Base-by-base conservation (phyloP, 2,329 filamentous ascomycete species). In the Hymenoscyphus infarciens region DNA sequence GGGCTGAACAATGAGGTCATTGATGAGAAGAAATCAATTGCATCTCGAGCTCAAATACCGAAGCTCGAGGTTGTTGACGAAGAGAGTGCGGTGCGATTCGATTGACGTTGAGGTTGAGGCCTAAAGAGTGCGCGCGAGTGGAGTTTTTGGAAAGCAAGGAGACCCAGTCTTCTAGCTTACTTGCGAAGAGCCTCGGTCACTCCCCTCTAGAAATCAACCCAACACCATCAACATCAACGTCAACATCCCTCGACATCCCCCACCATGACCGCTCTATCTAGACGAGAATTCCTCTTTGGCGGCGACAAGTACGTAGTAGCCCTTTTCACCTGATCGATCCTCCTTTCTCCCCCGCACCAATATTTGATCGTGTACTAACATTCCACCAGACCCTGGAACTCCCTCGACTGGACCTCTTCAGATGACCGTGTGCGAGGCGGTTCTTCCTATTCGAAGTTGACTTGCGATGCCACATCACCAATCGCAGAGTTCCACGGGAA, bases 381-480 rank as follows among this genome's bases (percentile, higher is more conserved):
- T 16, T 35, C 13, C 33, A 27, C 45, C 73, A 88, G 85, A 63
- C 78, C 79, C 25, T 91, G 88, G 87, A 75, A 79, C 25, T 72
- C 79, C 1, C 74, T 77, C 58, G 81, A 84, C 66, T 94, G 89
- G 89, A 87, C 83, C 7, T 79, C 85, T 15, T 87, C 85, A 60
- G 89, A 94, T 74, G 91, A 94, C 75, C 81, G 86, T 33, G 89
- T 94, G n/a, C 86, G 90, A 54, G 89, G 89, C 63, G 91, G 91
- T 58, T 82, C 81, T 64, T 91, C 88, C 65, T 75, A 77, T 61
- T 86, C 84, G 35, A 75, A 80, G 64, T 74, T 85, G n/a, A 74
- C 73, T 52, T 75, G 75, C 56, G 63, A 71, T 22, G 61, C 66
- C 11, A 67, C 69, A 53, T 71, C 58, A 65, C 65, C 65, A 5